Percentiles rank a stretch among this genome's conserved stretches.
phyloP scores from a whole-genome alignment of 192 early-diverging fungal genomes.

The Linnemannia hyalina region DNA sequence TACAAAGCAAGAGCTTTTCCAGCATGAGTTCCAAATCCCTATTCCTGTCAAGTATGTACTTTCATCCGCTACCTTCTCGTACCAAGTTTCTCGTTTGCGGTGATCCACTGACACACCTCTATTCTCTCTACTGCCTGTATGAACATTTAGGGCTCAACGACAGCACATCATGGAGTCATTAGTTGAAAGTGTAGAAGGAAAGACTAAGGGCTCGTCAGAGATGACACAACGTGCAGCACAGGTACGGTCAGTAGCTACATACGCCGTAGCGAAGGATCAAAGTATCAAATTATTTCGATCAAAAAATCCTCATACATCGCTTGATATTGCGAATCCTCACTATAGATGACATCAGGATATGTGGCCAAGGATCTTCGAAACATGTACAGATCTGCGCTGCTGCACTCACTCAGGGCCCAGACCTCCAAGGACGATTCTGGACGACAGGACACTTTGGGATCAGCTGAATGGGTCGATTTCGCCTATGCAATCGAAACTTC shows the following conservation, averaged over 20 bases:
- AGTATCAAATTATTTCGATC: no score
- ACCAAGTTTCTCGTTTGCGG: not conserved
- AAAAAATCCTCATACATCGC: no score
- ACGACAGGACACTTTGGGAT: slow-evolving; percentile 3
- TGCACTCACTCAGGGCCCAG: slow-evolving; percentile 32
- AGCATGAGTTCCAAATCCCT: slow-evolving; percentile 54
- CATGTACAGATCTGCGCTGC: slow-evolving; percentile 55
- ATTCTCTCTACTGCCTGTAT: not conserved
- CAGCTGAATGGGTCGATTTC: slow-evolving; percentile 58
- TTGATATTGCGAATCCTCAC: no score
- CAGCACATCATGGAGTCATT: slow-evolving; percentile 21
- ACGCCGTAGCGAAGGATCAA: not conserved
- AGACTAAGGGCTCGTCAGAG: not conserved
- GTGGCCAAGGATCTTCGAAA: slow-evolving; percentile 65
- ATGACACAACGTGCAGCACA: slow-evolving; percentile 13
- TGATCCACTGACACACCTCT: not conserved
- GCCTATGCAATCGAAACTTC: slow-evolving; percentile 68
- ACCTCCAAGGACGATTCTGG: not conserved
- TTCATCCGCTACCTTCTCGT: not conserved
- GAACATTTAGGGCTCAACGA: slow-evolving; percentile 15
- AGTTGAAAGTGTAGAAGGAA: not conserved
- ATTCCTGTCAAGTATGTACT: slow-evolving; percentile 56
- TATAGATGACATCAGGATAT: slow-evolving; percentile 72
- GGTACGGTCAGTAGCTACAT: not conserved
- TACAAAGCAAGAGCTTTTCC: slow-evolving; percentile 49